These are phyloP conservation scores for Anethum foeniculum DNA, from an alignment of 140 eudicot genomes.

Conservation along the genomic window DNA sequence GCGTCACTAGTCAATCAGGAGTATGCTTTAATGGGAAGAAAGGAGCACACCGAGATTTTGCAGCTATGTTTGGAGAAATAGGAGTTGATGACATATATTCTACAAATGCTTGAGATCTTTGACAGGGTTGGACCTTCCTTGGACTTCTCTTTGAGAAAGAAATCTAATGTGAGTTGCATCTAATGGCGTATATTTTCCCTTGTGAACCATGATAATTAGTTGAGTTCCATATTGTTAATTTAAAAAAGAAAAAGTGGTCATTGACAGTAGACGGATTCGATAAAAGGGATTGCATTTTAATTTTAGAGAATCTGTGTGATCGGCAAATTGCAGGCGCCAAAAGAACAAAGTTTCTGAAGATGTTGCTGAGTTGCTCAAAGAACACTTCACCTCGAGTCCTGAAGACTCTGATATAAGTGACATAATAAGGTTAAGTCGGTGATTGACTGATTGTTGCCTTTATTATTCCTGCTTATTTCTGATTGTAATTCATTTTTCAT, in stretches of 20 bases:
- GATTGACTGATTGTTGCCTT: background rate
- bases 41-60: background rate
- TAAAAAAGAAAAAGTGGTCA: background rate
- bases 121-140: background rate
- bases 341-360: background rate
- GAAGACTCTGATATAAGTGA: background rate
- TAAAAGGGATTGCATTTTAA: background rate
- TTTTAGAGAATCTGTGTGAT: background rate
- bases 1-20: background rate
- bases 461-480: background rate
- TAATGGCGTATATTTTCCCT: background rate
- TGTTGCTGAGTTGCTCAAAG: background rate
- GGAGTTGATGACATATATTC: background rate
- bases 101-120: background rate
- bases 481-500: background rate
- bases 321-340: background rate
- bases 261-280: background rate
- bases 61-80: background rate
- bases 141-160: background rate
- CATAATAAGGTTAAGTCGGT: background rate
- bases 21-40: background rate
- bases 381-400: background rate
- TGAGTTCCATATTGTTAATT: background rate
- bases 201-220: background rate
- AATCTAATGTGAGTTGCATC: background rate